A percentile compares a stretch with the other conserved stretches of the same genome.
These are phyloP conservation scores for Angomonas ambiguus DNA, from an alignment of 208 protist genomes.

Conservation along the genomic window DNA sequence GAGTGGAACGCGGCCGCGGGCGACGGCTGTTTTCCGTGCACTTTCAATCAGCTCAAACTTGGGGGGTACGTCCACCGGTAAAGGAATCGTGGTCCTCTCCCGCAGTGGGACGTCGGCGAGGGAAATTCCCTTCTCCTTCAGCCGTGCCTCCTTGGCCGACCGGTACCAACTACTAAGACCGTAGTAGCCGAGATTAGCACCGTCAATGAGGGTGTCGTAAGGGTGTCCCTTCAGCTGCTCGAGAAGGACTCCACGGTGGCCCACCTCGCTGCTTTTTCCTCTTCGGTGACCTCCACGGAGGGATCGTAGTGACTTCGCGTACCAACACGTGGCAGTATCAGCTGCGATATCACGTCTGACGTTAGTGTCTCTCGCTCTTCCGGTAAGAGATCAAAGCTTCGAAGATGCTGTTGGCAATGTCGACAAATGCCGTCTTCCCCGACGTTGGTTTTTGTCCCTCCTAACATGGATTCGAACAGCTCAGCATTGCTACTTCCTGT, in stretches of 20 bases:
- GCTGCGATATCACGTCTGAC: conserved; percentile 68
- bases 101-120: conserved; percentile 24
- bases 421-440: conserved; percentile 34
- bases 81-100: conserved; percentile 46
- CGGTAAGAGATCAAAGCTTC: conserved; percentile 56
- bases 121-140: conserved; percentile 44
- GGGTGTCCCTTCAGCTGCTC: conserved; percentile 20
- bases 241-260: conserved; percentile 60
- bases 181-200: conserved; percentile 81
- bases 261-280: conserved; percentile 33
- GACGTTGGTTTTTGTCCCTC: conserved; percentile 24
- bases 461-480: conserved; percentile 41
- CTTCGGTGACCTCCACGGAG: conserved; percentile 31
- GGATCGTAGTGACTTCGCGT: conserved; percentile 55
- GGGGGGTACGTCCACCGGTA: conserved; percentile 81
- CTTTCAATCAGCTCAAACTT: conserved; percentile 81
- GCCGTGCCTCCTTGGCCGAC: conserved; percentile 53
- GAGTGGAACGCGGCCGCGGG: conserved; percentile 39
- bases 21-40: conserved; percentile 33
- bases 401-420: conserved; percentile 34
- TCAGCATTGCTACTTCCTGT: conserved; percentile 53
- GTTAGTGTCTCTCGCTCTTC: conserved; percentile 43
- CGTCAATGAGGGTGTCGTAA: conserved; percentile 79
- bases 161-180: conserved; percentile 72
- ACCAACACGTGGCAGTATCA: conserved; percentile 47